Percentiles rank a stretch among this genome's conserved stretches.
phyloP scores from a whole-genome alignment of 2,329 filamentous ascomycete species.

The Thelonectria olida region DNA sequence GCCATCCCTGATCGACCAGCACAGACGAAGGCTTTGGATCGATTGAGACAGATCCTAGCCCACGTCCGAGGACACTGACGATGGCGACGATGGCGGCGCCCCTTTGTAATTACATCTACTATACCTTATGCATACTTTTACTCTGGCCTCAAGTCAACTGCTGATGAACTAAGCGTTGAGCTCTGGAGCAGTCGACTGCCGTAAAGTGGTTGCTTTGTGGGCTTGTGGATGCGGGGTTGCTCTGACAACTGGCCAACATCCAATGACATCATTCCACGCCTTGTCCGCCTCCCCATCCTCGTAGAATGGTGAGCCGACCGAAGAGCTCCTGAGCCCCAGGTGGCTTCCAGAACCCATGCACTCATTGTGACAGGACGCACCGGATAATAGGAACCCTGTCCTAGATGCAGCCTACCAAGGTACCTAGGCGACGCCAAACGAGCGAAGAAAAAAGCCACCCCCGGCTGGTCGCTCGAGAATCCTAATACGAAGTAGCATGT shows the following conservation, averaged over 20 bases:
- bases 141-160: constrained; percentile 2
- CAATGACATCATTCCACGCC: constrained; percentile 41
- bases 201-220: constrained; percentile 17
- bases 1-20: constrained; percentile 21
- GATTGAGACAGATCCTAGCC: constrained; percentile 49
- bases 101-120: not conserved
- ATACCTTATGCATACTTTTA: constrained; percentile 9
- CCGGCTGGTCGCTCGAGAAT: not conserved
- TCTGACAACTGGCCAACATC: constrained; percentile 38
- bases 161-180: constrained; percentile 7
- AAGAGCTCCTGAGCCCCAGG: constrained; percentile 18
- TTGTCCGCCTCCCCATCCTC: constrained; percentile 10
- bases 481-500: not conserved
- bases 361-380: constrained; percentile 31
- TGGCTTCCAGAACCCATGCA: constrained; percentile 27
- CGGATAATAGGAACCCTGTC: constrained; percentile 26
- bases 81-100: not conserved
- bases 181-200: not conserved
- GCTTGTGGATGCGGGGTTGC: constrained; percentile 35
- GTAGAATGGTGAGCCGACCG: constrained; percentile 18
- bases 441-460: constrained; percentile 8
- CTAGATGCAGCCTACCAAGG: constrained; percentile 24
- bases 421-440: constrained; percentile 21
- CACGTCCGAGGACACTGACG: constrained; percentile 46
- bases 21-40: constrained; percentile 44